phyloP scores from a whole-genome alignment of 306 rosid genomes.

The Corylus heterophylla region DNA sequence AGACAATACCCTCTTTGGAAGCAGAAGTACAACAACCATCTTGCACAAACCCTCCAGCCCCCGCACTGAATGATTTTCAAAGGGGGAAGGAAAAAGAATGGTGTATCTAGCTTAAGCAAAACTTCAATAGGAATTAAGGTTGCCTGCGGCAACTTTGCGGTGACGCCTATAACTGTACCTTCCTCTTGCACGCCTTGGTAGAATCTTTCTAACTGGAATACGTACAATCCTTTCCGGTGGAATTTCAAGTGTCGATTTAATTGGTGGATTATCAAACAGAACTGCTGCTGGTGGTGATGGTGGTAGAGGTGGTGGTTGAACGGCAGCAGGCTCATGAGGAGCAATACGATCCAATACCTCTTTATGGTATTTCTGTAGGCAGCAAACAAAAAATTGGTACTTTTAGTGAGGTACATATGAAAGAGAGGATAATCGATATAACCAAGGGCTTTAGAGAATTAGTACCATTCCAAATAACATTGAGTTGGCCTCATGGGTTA shows the following conservation, averaged over 20 bases:
- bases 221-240: constrained; percentile 26
- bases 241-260: constrained; percentile 27
- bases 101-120: constrained; percentile 41
- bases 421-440: neutral
- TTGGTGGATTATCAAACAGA: constrained; percentile 18
- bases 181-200: constrained; percentile 63
- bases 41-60: constrained; percentile 49
- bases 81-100: constrained; percentile 37
- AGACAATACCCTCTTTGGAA: constrained; percentile 34
- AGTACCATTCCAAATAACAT: neutral
- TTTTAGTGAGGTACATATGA: constrained; percentile 1
- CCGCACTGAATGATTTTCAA: constrained; percentile 30
- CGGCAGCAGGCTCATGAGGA: constrained; percentile 31
- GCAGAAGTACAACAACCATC: constrained; percentile 36
- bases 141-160: constrained; percentile 64
- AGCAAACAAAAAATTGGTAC: neutral
- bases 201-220: constrained; percentile 43
- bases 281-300: constrained; percentile 26
- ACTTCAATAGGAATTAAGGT: constrained; percentile 41
- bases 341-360: constrained; percentile 49
- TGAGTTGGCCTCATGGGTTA: neutral
- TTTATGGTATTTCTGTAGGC: constrained; percentile 79
- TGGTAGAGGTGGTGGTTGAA: constrained; percentile 23
- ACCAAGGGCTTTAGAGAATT: neutral
- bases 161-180: constrained; percentile 62